Base-by-base conservation (phyloP, 768 basidiomycete species). In the Leccinum fibrillosum region DNA sequence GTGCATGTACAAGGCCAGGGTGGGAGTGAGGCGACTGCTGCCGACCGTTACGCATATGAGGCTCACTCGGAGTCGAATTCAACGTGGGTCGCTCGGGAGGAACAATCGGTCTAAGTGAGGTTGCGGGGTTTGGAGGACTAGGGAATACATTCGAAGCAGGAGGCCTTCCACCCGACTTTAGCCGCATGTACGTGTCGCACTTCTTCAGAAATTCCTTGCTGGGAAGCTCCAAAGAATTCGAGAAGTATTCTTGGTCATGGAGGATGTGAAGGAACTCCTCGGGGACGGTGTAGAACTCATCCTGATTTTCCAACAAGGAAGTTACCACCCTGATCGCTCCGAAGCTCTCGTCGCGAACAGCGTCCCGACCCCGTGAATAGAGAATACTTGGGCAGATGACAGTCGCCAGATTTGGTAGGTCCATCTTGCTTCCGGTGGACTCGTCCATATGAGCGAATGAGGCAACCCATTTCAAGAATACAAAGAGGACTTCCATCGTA, bases 391-490 rank as follows among this genome's bases (percentile, higher is more conserved):
- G 97, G 67, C 90, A 89, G 64, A 98, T 95, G 74, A 98, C 96
- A 9, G 94, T 98, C 35, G 97, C 94, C 63, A 99, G 82, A 72
- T 99, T 99, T 17, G 82, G 82, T 49, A 98, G 78, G 73, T 99
- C 97, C 97, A 99, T 99, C 77, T 96, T 95, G 76, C 92, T 95
- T 44, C 95, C 95, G 0, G 96, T 98, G 69, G 92, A 92, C 64
- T 94, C 93, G 68, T 98, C 95, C 78, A 95, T 86, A 74, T 99
- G 96, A 51, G 97, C 94, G 72, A 99, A 99, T 2, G 94, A 97
- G 10, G 96, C 96, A 11, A 99, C 97, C 97, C 97, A 99, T 75
- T 98, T 97, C 64, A 99, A 81, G 78, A 99, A 99, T 30, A 97
- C 95, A 69, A 97, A 98, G 52, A 99, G 78, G 52, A 97, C 92